Base-by-base conservation (phyloP, 345 rosid species). In the Trapa incisa region DNA sequence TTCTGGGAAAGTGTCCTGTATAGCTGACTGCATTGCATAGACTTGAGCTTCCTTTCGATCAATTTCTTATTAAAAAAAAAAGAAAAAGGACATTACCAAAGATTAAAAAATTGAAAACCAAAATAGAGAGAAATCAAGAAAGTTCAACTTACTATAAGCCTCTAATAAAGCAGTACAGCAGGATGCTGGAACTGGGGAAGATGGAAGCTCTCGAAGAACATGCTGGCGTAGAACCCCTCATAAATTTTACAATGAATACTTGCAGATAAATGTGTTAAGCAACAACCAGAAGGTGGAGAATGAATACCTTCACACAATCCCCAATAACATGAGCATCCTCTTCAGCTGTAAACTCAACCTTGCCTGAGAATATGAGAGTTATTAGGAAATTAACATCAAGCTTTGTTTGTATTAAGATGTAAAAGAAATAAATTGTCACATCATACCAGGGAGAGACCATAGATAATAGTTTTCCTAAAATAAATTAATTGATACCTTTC, bases 251-350 rank as follows among this genome's bases (percentile, higher is more conserved):
- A 68, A 45, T 41, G 63, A 29, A 63, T 52, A 68, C 63, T 58
- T 32, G 63, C 38, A 33, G 0, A 58, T 35, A 58, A 58, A 11
- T 32, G 36, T 9, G 15, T 6, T 7, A 56, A 61, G 4, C 6
- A 65, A n/a, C n/a, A 67, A 8, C 16, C 4, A 37, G n/a, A 52
- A 37, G 9, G 45, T 67, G 61, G 66, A 41, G 66, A 73, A 62
- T 48, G 48, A 67, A 53, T 80, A 94, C 99, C 97, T 94, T 94
- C 56, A 94, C 87, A 81, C 99, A 94, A 80, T 94, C 99, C 74
- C 92, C 99, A 81, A 94, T 75, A 79, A 94, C 96, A 78, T 94
- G 99, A 69, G 97, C 95, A 76, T 94, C 99, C 82, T 94, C 99
- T 67, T 87, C 88, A 72, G 83, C 64, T 74, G 73, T 80, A 82